Base-by-base conservation (phyloP, 345 rosid species). In the Melaleuca alternifolia region DNA sequence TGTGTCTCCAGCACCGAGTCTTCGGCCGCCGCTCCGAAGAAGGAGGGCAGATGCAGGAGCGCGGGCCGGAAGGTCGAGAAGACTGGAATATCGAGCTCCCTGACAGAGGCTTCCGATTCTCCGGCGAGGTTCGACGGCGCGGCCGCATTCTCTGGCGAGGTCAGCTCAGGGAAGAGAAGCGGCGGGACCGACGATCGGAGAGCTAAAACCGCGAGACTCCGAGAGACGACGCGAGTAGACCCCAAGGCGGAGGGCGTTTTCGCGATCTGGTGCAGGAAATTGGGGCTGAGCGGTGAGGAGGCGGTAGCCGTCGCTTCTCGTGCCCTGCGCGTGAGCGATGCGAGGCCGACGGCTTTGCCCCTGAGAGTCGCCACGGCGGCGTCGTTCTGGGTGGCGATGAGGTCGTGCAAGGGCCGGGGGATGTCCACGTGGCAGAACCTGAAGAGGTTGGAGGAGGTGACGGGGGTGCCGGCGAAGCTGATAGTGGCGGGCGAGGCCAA, bases 361-460 rank as follows among this genome's bases (percentile, higher is more conserved):
- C 56, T 84, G 30, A 75, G 93, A 61, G 87, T 88, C 57, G 82
- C 87, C 85, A 77, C 88, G 7, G 93, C 94, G 75, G 91, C 91
- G 84, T 83, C 93, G 88, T 91, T 92, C 87, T 93, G 93, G 94
- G 23, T 88, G 51, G 93, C 90, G 51, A 41, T 92, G 88, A 87
- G 88, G 83, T 48, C 57, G 84, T 52, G 62, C 18, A 51, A 84
- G 79, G 89, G 79, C 83, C 82, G 13, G 33, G 76, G 90, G 11
- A 3, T 41, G 2, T 50, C 88, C 21, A 85, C 90, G 93, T 82
- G 89, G 87, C 89, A 83, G 86, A 88, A 87, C 86, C 90, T 89
- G 87, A 84, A 59, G 88, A 88, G 84, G 85, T 53, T 93, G 26
- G 93, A 88, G 88, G 88, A 76, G 46, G 75, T 86, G 2, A 89